Evolutionary conservation across 164 flowering plant genomes (phyloP).

Genomic region (Piper longum): DNA sequence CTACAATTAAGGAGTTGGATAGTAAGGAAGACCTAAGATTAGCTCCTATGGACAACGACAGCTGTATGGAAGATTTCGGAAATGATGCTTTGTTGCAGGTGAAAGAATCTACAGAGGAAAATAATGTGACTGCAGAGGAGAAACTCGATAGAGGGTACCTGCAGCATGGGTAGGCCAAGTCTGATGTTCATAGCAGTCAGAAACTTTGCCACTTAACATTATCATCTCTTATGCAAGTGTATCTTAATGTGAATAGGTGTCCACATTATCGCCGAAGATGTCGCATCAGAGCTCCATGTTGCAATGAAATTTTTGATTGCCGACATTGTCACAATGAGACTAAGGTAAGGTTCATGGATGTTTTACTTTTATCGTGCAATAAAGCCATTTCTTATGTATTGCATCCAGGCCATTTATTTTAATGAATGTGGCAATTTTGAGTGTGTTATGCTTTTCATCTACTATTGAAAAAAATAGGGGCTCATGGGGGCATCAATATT

Average conservation of each 20-base stretch:
- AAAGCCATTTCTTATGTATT: too few species aligned
- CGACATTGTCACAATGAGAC: slow-evolving; percentile 83
- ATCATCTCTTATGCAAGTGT: neutral
- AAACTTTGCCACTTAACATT: neutral
- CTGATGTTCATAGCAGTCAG: too few species aligned
- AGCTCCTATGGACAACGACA: slow-evolving; percentile 3
- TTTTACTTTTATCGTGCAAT: neutral
- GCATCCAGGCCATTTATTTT: too few species aligned
- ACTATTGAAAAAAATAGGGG: too few species aligned
- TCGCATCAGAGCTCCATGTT: slow-evolving; percentile 79
- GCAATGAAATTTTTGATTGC: slow-evolving; percentile 78
- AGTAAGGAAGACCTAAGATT: slow-evolving; percentile 2
- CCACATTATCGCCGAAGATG: slow-evolving; percentile 70
- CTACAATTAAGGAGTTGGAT: slow-evolving; percentile 12
- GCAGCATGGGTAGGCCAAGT: slow-evolving; percentile 56
- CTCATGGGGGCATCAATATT: too few species aligned
- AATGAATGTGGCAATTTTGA: too few species aligned
- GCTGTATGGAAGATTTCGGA: slow-evolving; percentile 4
- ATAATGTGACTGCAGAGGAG: slow-evolving; percentile 8
- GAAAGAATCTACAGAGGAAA: slow-evolving; percentile 10
- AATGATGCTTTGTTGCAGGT: neutral
- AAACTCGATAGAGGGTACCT: slow-evolving; percentile 37
- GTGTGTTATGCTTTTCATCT: too few species aligned
- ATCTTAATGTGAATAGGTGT: slow-evolving; percentile 34
- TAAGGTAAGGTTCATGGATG: slow-evolving; percentile 20